These are phyloP conservation scores for Hydnomerulius pinastri DNA, from an alignment of 768 basidiomycete species.

Conservation along the genomic window DNA sequence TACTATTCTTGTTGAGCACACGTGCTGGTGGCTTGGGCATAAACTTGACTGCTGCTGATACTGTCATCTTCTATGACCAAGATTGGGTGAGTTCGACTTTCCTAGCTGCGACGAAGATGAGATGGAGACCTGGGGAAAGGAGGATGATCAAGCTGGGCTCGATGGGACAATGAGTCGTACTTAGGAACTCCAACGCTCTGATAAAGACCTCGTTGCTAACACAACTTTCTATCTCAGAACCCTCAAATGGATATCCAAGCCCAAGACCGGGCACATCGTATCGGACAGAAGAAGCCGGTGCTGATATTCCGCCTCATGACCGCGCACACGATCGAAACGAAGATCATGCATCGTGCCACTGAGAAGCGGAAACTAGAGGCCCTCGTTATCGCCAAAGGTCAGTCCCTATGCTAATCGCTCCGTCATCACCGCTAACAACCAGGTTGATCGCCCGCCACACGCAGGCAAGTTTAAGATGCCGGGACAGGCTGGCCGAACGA, in stretches of 20 bases:
- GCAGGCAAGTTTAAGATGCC: conserved; percentile 87
- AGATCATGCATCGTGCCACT: conserved; percentile 84
- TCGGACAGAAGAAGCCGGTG: conserved; percentile 91
- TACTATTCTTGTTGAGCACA: conserved; percentile 86
- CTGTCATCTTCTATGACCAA: conserved; percentile 27
- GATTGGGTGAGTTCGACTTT: conserved; percentile 20
- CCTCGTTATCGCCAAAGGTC: conserved; percentile 91
- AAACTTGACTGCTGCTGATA: conserved; percentile 77
- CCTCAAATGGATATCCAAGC: conserved; percentile 98
- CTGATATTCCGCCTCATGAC: conserved; percentile 87
- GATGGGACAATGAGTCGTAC: background rate
- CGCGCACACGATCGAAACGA: conserved; percentile 88
- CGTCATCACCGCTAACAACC: too few species aligned
- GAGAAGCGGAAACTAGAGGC: conserved; percentile 92
- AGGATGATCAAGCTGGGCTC: background rate
- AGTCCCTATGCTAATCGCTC: background rate
- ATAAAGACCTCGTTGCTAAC: too few species aligned
- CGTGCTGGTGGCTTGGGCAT: conserved; percentile 96
- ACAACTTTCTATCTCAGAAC: too few species aligned
- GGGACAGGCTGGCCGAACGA: conserved; percentile 51
- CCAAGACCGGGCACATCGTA: conserved; percentile 93
- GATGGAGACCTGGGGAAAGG: background rate
- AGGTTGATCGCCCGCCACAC: too few species aligned
- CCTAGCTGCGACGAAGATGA: background rate
- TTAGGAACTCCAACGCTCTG: background rate